Conservation (phyloP, 108 stramenopile species). For the Nannochloropsis gaditana region DNA sequence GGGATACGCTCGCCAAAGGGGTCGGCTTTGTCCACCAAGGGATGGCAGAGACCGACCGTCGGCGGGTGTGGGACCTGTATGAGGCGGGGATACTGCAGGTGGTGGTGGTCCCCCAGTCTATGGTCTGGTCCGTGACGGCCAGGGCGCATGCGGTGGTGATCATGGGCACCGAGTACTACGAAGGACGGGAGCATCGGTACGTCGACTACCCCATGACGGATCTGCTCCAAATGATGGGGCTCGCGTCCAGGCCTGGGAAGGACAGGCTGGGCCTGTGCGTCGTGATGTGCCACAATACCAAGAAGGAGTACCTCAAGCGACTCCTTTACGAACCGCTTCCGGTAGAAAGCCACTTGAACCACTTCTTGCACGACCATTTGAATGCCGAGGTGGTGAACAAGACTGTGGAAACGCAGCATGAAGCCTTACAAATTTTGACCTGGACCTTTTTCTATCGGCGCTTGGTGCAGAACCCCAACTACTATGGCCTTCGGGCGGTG, state of each 20-base stretch:
- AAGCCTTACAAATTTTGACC: conserved; percentile 94
- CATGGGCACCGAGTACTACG: conserved; percentile 93
- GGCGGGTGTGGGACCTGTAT: conserved; percentile 65
- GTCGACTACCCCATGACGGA: conserved; percentile 86
- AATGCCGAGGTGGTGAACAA: conserved; percentile 89
- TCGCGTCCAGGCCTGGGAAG: conserved; percentile 53
- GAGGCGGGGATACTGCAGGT: conserved; percentile 52
- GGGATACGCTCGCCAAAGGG: conserved; percentile 71
- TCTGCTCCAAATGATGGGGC: conserved; percentile 90
- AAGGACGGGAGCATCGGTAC: conserved; percentile 78
- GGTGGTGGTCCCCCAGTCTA: conserved; percentile 72
- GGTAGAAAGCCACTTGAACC: conserved; percentile 92
- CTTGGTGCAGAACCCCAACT: conserved; percentile 95
- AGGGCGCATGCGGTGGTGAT: conserved; percentile 76
- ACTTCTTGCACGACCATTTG: conserved; percentile 90
- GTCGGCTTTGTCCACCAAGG: conserved; percentile 89
- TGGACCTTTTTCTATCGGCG: conserved; percentile 98
- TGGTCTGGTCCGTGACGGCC: conserved; percentile 74
- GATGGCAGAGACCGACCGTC: conserved; percentile 71
- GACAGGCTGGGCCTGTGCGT: conserved; percentile 71
- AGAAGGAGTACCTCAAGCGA: conserved; percentile 78
- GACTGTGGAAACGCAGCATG: conserved; percentile 89
- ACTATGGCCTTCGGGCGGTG: conserved; percentile 86
- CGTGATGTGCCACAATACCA: conserved; percentile 84
- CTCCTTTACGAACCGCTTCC: conserved; percentile 92